Evolutionary conservation across 306 rosid genomes (phyloP), one percentile per base, ranked within the genome.

Genomic region (Lathyrus aphaca): DNA sequence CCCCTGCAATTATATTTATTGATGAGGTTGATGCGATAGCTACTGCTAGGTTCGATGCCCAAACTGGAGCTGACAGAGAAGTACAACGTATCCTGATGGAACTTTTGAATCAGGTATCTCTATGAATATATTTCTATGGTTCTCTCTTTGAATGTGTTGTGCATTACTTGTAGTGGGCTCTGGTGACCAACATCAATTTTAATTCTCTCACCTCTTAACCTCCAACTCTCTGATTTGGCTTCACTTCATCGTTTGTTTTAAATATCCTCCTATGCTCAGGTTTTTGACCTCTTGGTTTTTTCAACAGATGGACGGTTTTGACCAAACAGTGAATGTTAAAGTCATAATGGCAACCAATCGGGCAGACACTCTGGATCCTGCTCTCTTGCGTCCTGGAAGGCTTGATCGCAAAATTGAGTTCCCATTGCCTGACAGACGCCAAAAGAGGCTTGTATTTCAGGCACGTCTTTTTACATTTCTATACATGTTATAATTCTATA

Each of bases 1-100:
- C 99, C 13, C 99, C 99, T 48, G 99, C 99, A 6, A 95, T 95
- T 74, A 95, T 95, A 80, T 95, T 95, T 79, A 95, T 95, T 43
- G 99, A 95, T 77, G 99, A 95, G 84, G 99, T 95, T 48, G 99
- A 95, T 86, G 99, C 99, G 5, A 95, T 95, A 49, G 99, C 99
- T 50, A 95, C 99, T 29, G 99, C 99, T 23, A 82, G 99, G 60
- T 95, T 95, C 86, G 99, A 95, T 84, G 99, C 99, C 56, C 99
- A 95, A 86, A 95, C 99, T 62, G 99, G 97, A 59, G 99, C 97
- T 62, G 99, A 95, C 42, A 84, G 99, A 87, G 99, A 95, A 91
- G 99, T 95, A 66, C 99, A 95, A 78, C 97, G 99, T 68, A 95
- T 95, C 53, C 99, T 95, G 39, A 95, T 95, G 99, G 99, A 95